Conservation (phyloP, 2,329 filamentous ascomycete genomes). For the Geosmithia flava region DNA sequence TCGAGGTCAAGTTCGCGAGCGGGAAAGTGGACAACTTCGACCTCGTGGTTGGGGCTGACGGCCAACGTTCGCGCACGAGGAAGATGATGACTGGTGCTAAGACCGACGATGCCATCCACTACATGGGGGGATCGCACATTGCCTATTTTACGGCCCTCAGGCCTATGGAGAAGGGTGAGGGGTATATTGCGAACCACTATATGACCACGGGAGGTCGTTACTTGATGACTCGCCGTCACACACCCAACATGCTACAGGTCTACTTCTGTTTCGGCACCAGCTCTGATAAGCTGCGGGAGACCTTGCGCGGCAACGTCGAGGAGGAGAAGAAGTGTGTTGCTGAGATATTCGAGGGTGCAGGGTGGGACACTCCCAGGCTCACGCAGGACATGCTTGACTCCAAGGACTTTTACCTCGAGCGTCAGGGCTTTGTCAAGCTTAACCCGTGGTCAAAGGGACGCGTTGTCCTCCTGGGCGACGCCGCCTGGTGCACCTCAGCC, state of each 20-base stretch:
- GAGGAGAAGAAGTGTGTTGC: conserved; percentile 22
- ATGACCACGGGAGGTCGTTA: conserved; percentile 13
- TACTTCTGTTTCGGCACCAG: conserved; percentile 17
- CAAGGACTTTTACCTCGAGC: conserved; percentile 28
- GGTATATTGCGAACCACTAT: conserved; percentile 16
- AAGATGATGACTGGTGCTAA: conserved; percentile 10
- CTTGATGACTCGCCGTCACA: conserved; percentile 19
- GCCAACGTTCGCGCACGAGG: conserved; percentile 15
- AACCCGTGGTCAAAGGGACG: conserved; percentile 18
- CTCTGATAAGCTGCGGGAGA: conserved; percentile 6
- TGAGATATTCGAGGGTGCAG: conserved; percentile 18
- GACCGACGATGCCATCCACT: conserved; percentile 14
- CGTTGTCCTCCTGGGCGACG: conserved; percentile 33
- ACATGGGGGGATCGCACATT: conserved; percentile 11
- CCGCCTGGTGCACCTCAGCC: conserved; percentile 30
- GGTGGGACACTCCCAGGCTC: conserved; percentile 23
- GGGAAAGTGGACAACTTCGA: conserved; percentile 30
- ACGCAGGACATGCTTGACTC: conserved; percentile 15
- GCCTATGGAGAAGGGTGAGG: conserved; percentile 4
- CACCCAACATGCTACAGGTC: conserved; percentile 12
- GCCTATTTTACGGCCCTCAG: conserved; percentile 8
- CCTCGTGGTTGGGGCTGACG: conserved; percentile 42
- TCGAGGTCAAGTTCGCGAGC: conserved; percentile 24
- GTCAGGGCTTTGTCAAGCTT: conserved; percentile 27
- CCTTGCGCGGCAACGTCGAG: conserved; percentile 2